These are phyloP conservation scores for Podospora anserina DNA, from an alignment of 495 filamentous ascomycete genomes.

Conservation along the genomic window DNA sequence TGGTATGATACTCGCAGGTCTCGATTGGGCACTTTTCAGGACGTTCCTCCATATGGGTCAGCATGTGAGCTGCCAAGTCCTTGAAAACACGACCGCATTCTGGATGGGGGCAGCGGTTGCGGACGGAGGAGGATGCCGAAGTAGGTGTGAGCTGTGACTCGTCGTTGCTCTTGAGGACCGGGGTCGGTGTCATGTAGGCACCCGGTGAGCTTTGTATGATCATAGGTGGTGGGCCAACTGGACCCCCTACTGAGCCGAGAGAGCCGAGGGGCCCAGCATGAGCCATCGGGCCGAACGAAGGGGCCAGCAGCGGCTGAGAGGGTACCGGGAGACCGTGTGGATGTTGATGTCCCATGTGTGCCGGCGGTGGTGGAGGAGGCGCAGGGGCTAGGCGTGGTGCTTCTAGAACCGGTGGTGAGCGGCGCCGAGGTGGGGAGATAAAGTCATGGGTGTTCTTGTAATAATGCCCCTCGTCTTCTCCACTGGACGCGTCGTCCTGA, in stretches of 20 bases:
- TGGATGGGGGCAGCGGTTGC: constrained; percentile 69
- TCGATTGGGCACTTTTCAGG: constrained; percentile 96
- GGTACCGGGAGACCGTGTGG: constrained; percentile 48
- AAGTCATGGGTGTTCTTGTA: constrained; percentile 42
- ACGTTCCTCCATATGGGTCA: constrained; percentile 89
- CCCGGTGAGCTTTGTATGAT: constrained; percentile 24
- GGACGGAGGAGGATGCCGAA: constrained; percentile 30
- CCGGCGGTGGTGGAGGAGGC: constrained; percentile 46
- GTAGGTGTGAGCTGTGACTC: constrained; percentile 42
- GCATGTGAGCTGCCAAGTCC: constrained; percentile 91
- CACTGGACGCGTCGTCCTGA: constrained; percentile 46
- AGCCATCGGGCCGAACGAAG: constrained; percentile 20
- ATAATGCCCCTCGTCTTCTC: constrained; percentile 44
- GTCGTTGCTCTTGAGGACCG: constrained; percentile 53
- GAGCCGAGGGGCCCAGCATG: constrained; percentile 1
- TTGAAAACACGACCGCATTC: constrained; percentile 92
- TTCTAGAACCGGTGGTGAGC: constrained; percentile 36
- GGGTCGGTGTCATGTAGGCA: constrained; percentile 43
- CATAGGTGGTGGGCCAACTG: constrained; percentile 25
- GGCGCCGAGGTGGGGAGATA: constrained; percentile 35
- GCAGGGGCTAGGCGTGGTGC: constrained; percentile 44
- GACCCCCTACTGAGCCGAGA: background rate
- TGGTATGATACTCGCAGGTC: constrained; percentile 90
- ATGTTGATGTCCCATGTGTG: constrained; percentile 28
- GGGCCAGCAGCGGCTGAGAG: constrained; percentile 28